Base-by-base conservation (phyloP, 805 yeast species). In the Teunomyces cretensis region DNA sequence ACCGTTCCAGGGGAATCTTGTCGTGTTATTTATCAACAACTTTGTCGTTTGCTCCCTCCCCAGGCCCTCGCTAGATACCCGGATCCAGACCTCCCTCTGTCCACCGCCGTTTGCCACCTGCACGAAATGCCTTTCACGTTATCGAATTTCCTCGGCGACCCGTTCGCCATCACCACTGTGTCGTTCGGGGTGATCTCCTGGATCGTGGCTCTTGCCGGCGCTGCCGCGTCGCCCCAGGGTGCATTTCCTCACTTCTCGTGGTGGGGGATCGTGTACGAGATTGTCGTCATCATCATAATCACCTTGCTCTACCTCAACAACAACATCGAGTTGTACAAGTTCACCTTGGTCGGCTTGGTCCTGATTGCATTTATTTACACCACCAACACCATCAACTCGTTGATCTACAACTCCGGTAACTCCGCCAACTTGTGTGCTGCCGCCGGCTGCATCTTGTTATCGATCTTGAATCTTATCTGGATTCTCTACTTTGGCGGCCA, bases 231-330 rank as follows among this genome's bases (percentile, higher is more conserved):
- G 27, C 43, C 45, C 24, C 59, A 57, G 24, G 32, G 41, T 12
- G 52, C 65, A 5, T 88, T 85, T 60, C 97, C 97, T 1, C 79
- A 81, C 52, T 86, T 92, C 65, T 80, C 94, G 3, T 92, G 99
- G 99, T 94, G 99, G 99, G 96, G 96, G 1, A 64, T 94, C 5
- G 91, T 86, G 2, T 94, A 81, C 60, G 83, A 92, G 65, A 70
- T 90, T 15, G 50, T 88, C 26, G 53, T 88, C 33, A 74, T 86
- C 15, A 54, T 80, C 4, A 61, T 73, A 15, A 74, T 79, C 48
- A 74, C 76, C 33, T 55, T 73, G 45, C 70, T 81, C 51, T 88
- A 78, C 65, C 75, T 63, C 59, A 81, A 62, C 56, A 84, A 86
- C 64, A 67, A 81, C 36, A 72, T 88, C 48, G 89, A 86, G 59